Evolutionary conservation across 495 filamentous ascomycete genomes (phyloP), one percentile per base, ranked within the genome.

Genomic region (Talaromyces borbonicus): DNA sequence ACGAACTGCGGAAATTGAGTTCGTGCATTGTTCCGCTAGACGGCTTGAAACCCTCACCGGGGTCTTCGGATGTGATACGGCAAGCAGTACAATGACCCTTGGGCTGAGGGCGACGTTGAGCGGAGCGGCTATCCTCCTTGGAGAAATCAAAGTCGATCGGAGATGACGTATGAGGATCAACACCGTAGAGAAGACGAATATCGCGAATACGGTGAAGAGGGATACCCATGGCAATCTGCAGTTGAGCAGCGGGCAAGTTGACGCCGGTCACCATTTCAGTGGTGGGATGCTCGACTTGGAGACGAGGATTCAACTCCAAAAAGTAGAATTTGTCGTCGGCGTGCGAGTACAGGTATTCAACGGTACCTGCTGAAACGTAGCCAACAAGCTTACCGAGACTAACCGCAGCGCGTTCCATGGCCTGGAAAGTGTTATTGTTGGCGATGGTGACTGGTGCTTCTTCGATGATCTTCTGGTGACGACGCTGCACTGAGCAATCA

Each of bases 401-500:
- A 23, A 99, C 93, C 18, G 92, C 92, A 32, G 92, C 92, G 52
- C 88, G 84, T 69, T 97, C 92, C 92, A 99, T 99, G 18, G 81
- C 81, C 57, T 82, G 79, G 78, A 99, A 99, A 42, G 92, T 97
- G 31, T 68, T 63, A 19, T 79, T 75, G 57, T 85, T 92, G 19
- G 92, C 92, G 44, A 99, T 90, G 8, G 92, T 99, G 25, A 96
- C 92, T 9, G 92, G 92, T 4, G 92, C 92, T 66, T 99, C 92
- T 66, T 99, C 92, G 52, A 99, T 99, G 64, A 99, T 99, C 73
- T 99, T 99, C 68, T 99, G 92, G 70, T 99, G 92, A 68, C 92
- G 78, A 66, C 92, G 83, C 69, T 99, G 92, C 2, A 99, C 92
- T 50, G 92, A 99, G 65, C 92, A 99, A 71, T 99, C 92, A 81